These are phyloP conservation scores for Yarrowia sp. DNA, from an alignment of 805 yeast genomes.

Conservation along the genomic window DNA sequence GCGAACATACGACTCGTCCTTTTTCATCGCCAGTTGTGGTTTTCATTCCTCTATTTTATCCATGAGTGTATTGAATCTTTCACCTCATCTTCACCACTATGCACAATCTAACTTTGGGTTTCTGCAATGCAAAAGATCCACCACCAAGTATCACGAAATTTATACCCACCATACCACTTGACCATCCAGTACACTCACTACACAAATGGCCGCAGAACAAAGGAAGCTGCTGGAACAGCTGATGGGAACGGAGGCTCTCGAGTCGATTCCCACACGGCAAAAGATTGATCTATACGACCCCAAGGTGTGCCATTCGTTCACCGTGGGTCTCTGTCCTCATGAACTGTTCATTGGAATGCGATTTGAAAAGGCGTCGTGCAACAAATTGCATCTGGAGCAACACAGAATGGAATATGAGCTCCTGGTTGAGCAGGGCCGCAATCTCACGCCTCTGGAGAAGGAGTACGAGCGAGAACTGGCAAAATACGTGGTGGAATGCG, in stretches of 20 bases:
- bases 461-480: constrained; percentile 59
- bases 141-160: constrained; percentile 19
- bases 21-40: too few species aligned
- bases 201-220: constrained; percentile 64
- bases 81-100: too few species aligned
- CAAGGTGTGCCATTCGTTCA: constrained; percentile 75
- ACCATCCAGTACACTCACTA: not conserved
- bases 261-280: constrained; percentile 45
- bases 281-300: constrained; percentile 59
- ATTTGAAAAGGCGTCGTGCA: constrained; percentile 82
- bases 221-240: constrained; percentile 76
- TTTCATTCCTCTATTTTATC: not conserved
- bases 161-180: not conserved
- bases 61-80: too few species aligned
- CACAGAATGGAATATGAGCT: constrained; percentile 68
- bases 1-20: too few species aligned
- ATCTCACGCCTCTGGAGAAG: constrained; percentile 56
- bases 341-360: constrained; percentile 84
- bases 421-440: constrained; percentile 51
- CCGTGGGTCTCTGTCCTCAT: constrained; percentile 88
- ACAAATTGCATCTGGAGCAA: constrained; percentile 74
- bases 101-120: constrained; percentile 6
- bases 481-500: constrained; percentile 68
- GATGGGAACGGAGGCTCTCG: constrained; percentile 63
- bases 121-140: constrained; percentile 30